Conservation (phyloP, 163 green algal species). For the Trebouxia gelatinosa region DNA sequence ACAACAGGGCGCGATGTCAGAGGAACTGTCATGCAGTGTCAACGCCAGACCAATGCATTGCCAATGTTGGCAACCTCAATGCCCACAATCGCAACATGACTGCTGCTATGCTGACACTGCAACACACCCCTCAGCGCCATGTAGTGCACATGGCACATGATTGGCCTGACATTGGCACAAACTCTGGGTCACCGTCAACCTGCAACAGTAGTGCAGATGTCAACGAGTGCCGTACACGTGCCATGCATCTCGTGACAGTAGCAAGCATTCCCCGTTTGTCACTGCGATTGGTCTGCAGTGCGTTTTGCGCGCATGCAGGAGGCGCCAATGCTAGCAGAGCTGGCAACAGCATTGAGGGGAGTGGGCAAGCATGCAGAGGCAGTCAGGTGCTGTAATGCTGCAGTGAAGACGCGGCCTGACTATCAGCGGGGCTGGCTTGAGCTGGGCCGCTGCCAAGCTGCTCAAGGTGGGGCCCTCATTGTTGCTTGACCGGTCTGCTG, state of each 20-base stretch:
- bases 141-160: background rate
- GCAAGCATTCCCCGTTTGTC: background rate
- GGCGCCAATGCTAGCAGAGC: slow-evolving; percentile 21
- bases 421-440: slow-evolving; percentile 16
- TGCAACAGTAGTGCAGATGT: background rate
- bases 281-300: background rate
- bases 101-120: too few species aligned
- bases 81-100: too few species aligned
- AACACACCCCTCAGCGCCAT: too few species aligned
- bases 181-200: too few species aligned
- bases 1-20: too few species aligned
- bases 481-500: too few species aligned
- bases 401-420: slow-evolving; percentile 12
- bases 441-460: background rate
- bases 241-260: background rate
- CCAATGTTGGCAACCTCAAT: too few species aligned
- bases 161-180: too few species aligned
- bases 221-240: background rate
- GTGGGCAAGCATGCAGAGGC: slow-evolving; percentile 24
- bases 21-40: too few species aligned
- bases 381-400: slow-evolving; percentile 9
- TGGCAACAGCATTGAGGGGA: background rate
- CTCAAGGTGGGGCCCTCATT: too few species aligned
- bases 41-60: too few species aligned
- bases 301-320: slow-evolving; percentile 25